These are phyloP conservation scores for Sechiopsis laciniata DNA, from an alignment of 306 rosid genomes.

Conservation along the genomic window DNA sequence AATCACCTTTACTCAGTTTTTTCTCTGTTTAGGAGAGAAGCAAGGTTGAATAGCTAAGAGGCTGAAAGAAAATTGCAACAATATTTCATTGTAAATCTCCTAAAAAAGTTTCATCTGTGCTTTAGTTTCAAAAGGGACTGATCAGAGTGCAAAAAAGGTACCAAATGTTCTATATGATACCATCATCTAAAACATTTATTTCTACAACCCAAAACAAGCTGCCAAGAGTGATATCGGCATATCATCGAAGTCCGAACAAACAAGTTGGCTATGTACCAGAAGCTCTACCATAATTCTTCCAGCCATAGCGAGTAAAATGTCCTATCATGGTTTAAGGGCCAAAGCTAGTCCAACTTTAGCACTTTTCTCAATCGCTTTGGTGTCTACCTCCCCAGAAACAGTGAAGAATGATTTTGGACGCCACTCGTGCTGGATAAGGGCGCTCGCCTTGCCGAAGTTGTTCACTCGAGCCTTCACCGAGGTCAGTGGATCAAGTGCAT, in stretches of 20 bases:
- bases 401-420: slow-evolving; percentile 84
- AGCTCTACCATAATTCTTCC: slow-evolving; percentile 33
- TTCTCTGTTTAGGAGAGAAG: too few species aligned
- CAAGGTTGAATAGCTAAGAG: too few species aligned
- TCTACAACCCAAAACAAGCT: slow-evolving; percentile 29
- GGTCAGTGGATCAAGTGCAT: slow-evolving; percentile 70
- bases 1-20: too few species aligned
- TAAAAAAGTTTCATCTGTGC: slow-evolving; percentile 19
- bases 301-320: slow-evolving; percentile 19
- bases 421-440: slow-evolving; percentile 94
- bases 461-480: slow-evolving; percentile 60
- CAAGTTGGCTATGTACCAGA: slow-evolving; percentile 34
- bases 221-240: slow-evolving; percentile 6
- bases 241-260: slow-evolving; percentile 29
- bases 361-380: slow-evolving; percentile 76
- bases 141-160: slow-evolving; percentile 5
- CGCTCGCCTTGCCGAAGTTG: slow-evolving; percentile 62
- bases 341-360: slow-evolving; percentile 77
- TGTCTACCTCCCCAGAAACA: slow-evolving; percentile 86
- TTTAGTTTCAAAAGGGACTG: slow-evolving; percentile 21
- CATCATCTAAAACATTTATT: slow-evolving; percentile 27
- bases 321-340: slow-evolving; percentile 75
- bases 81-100: slow-evolving; percentile 18
- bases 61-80: slow-evolving; percentile 10
- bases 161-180: slow-evolving; percentile 22